Evolutionary conservation across 2,329 filamentous ascomycete species (phyloP).

Genomic region (Aureobasidium lini): DNA sequence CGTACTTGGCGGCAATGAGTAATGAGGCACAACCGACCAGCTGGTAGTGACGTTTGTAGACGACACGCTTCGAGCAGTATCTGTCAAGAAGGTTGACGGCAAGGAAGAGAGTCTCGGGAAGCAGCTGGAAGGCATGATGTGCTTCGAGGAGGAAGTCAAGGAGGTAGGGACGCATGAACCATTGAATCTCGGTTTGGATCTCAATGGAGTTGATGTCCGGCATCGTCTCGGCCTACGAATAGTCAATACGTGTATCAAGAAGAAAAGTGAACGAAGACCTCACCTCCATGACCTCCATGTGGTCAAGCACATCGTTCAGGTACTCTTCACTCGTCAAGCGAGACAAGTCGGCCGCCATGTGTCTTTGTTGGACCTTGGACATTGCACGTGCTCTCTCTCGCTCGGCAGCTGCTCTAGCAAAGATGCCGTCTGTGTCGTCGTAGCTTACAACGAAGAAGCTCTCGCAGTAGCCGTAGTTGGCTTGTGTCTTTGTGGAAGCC

Average conservation of each 20-base stretch:
- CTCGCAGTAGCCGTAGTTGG: slow-evolving; percentile 57
- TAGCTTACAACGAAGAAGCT: slow-evolving; percentile 60
- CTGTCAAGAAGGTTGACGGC: slow-evolving; percentile 94
- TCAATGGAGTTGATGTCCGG: slow-evolving; percentile 97
- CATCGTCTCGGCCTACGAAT: slow-evolving; percentile 65
- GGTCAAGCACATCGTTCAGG: slow-evolving; percentile 84
- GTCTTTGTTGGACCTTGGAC: slow-evolving; percentile 75
- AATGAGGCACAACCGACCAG: slow-evolving; percentile 92
- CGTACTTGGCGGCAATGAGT: slow-evolving; percentile 96
- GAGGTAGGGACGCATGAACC: slow-evolving; percentile 98
- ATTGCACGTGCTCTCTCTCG: slow-evolving; percentile 72
- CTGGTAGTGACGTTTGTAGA: slow-evolving; percentile 99
- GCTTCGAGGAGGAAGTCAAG: slow-evolving; percentile 98
- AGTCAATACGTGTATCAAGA: not conserved
- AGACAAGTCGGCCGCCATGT: slow-evolving; percentile 83
- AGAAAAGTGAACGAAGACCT: slow-evolving; percentile 23
- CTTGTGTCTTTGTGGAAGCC: slow-evolving; percentile 43
- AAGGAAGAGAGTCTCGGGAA: slow-evolving; percentile 92
- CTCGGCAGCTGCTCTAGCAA: slow-evolving; percentile 54
- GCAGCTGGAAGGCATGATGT: slow-evolving; percentile 85
- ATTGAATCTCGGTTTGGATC: slow-evolving; percentile 98
- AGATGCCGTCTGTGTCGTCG: slow-evolving; percentile 46
- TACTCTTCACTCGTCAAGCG: slow-evolving; percentile 81
- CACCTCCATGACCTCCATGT: slow-evolving; percentile 93
- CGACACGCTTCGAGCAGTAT: slow-evolving; percentile 94